These are phyloP conservation scores for Venustampulla echinocandica DNA, from an alignment of 495 filamentous ascomycete genomes.

Conservation along the genomic window DNA sequence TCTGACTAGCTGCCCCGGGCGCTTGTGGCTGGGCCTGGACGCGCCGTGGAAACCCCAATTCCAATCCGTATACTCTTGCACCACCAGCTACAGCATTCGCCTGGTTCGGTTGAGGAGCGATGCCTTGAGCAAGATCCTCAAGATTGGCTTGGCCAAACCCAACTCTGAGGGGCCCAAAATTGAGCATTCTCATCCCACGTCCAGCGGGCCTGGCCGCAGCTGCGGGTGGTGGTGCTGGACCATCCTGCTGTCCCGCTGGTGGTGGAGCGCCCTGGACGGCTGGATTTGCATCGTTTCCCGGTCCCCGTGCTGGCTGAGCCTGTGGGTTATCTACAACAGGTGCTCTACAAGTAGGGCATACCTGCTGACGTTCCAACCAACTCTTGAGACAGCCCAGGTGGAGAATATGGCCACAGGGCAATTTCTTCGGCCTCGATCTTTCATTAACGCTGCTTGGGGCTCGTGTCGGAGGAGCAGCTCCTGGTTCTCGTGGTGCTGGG, in stretches of 20 bases:
- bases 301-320: slow-evolving; percentile 21
- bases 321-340: slow-evolving; percentile 52
- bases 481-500: slow-evolving; percentile 25
- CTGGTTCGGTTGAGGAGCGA: slow-evolving; percentile 18
- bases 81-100: slow-evolving; percentile 6
- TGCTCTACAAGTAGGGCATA: slow-evolving; percentile 88
- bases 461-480: slow-evolving; percentile 28
- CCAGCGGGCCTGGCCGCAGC: slow-evolving; percentile 23
- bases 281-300: slow-evolving; percentile 25
- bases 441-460: slow-evolving; percentile 52
- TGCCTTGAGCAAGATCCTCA: slow-evolving; percentile 16
- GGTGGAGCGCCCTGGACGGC: slow-evolving; percentile 23
- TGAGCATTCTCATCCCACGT: slow-evolving; percentile 43
- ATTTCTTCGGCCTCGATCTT: slow-evolving; percentile 81
- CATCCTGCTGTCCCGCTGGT: slow-evolving; percentile 18
- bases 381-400: slow-evolving; percentile 91
- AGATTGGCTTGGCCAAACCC: slow-evolving; percentile 41
- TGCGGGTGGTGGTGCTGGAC: slow-evolving; percentile 17
- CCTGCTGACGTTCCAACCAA: slow-evolving; percentile 97
- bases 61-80: slow-evolving; percentile 19
- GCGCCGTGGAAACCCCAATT: slow-evolving; percentile 21
- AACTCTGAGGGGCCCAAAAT: slow-evolving; percentile 51
- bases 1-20: slow-evolving; percentile 19
- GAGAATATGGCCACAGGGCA: slow-evolving; percentile 91
- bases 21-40: slow-evolving; percentile 12